A percentile compares a stretch with the other conserved stretches of the same genome.
Evolutionary conservation across 441 rosid genomes (phyloP).

Genomic region (Gossypium aridum): DNA sequence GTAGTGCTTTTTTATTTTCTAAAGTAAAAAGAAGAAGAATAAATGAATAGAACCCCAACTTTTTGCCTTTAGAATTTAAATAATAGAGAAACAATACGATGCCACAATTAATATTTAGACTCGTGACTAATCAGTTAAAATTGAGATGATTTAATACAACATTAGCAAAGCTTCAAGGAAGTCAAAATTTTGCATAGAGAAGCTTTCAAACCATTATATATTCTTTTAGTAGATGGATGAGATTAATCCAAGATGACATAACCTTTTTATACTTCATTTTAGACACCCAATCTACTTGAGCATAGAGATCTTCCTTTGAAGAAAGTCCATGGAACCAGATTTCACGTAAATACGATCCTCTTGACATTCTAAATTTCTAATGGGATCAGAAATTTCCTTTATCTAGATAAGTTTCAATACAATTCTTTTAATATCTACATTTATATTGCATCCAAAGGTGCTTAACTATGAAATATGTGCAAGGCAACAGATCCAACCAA

Average conservation of each 20-base stretch:
- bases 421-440: background rate
- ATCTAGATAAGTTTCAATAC: background rate
- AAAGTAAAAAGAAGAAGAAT: background rate
- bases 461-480: slow-evolving; percentile 16
- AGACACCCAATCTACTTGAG: background rate
- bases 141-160: background rate
- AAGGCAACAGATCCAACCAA: slow-evolving; percentile 11
- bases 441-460: slow-evolving; percentile 2
- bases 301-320: background rate
- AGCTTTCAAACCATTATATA: background rate
- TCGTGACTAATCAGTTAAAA: background rate
- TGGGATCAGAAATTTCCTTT: background rate
- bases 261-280: background rate
- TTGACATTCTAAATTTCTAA: background rate
- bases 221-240: background rate
- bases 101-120: background rate
- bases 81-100: background rate
- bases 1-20: background rate
- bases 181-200: background rate
- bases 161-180: background rate
- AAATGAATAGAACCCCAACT: background rate
- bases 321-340: background rate
- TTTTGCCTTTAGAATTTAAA: background rate
- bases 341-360: background rate
- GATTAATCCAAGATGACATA: background rate